Base-by-base conservation (phyloP, 345 rosid genomes). In the Populus simonii region DNA sequence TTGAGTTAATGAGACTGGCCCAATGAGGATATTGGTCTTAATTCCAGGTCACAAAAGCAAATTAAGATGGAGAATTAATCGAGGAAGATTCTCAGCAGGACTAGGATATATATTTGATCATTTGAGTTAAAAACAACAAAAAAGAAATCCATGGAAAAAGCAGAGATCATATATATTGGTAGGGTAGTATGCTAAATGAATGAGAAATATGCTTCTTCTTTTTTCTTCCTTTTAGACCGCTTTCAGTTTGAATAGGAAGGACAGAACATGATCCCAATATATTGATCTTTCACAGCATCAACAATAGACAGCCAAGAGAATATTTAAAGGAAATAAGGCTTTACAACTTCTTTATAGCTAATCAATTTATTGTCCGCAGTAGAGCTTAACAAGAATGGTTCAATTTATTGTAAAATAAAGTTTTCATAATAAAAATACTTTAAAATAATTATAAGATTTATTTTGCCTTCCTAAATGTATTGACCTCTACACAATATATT, bases 1-100 rank as follows among this genome's bases (percentile, higher is more conserved):
- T 59, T 67, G 10, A 17, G 31, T 51, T 71, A 74, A 61, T 75
- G 78, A 67, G 62, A 66, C 63, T 61, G 79, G 79, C 67, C 81
- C 81, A 76, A 47, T 27, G 67, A 66, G 68, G 22, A 74, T 63
- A 25, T 25, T 25, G 78, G 35, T 13, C 71, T 77, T 81, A 33
- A 33, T 33, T 33, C 63, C 53, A 49, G 11, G 45, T 68, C 72
- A 78, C 70, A 73, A 55, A 76, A 83, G 41, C 71, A 70, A 49
- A 68, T 8, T 27, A 69, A 25, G 11, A n/a, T 68, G 45, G 63
- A 39, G 23, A 45, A 18, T n/a, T 16, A 38, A 47, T 41, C 36
- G 25, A 18, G n/a, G 38, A 15, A 72, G 74, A 72, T 31, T 4
- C 43, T 1, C 12, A 51, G 13, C 62, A 70, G 16, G 57, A 27